These are phyloP conservation scores for Sphaerobolus stellatus DNA, from an alignment of 1,284 basidiomycete genomes.

Conservation along the genomic window DNA sequence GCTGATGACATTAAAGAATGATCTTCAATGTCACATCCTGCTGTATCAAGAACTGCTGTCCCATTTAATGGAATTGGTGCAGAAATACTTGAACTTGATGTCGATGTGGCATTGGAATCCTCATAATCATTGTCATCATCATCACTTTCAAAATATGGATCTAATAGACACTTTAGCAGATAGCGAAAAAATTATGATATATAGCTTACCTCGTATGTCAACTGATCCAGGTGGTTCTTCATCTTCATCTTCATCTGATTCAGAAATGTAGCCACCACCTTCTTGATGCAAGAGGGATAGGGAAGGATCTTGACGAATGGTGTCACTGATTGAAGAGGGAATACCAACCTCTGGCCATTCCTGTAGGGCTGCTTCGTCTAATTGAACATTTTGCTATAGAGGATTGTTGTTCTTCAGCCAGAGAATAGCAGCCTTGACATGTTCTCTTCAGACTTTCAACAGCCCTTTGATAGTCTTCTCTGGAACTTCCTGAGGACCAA, in stretches of 20 bases:
- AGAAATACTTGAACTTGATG: no score
- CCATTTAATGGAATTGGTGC: background rate
- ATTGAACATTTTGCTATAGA: constrained; percentile 31
- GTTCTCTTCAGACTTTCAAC: background rate
- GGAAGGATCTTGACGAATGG: background rate
- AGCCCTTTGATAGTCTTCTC: background rate
- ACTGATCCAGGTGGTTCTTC: no score
- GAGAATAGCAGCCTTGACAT: constrained; percentile 9
- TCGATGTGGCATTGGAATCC: no score
- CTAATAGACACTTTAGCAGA: no score
- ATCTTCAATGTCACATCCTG: background rate
- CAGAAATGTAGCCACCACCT: background rate
- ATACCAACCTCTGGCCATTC: constrained; percentile 25
- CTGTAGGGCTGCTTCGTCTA: constrained; percentile 22
- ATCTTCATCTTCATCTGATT: background rate
- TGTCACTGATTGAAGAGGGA: background rate
- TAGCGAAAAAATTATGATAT: no score
- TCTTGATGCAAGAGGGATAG: background rate
- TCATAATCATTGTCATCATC: no score
- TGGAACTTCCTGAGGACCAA: constrained; percentile 20
- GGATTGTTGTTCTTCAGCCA: constrained; percentile 39
- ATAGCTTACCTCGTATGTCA: no score
- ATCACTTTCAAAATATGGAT: no score
- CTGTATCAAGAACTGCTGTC: background rate
- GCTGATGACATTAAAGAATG: background rate